Evolutionary conservation across 208 protist genomes (phyloP).

Genomic region (Trypanosoma rangeli): DNA sequence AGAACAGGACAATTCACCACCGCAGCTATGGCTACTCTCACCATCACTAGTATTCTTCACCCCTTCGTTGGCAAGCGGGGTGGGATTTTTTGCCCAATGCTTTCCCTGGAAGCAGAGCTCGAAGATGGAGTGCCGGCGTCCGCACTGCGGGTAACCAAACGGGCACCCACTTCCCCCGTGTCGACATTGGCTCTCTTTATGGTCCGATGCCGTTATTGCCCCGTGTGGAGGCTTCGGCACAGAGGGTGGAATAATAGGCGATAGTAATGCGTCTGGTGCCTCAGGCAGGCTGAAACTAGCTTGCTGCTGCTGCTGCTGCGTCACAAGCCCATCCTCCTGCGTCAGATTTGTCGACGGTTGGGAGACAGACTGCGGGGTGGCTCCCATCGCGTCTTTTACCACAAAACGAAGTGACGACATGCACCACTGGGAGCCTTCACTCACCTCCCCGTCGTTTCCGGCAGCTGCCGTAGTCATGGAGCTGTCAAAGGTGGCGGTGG

Average conservation of each 20-base stretch:
- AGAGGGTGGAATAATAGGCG: not conserved
- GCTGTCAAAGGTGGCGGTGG: not conserved
- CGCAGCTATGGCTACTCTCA: not conserved
- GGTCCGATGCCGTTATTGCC: not conserved
- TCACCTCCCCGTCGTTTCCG: not conserved
- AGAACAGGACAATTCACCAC: not conserved
- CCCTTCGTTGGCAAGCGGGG: not conserved
- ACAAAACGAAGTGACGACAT: not conserved
- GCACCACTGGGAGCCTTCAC: not conserved
- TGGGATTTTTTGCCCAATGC: constrained; percentile 35
- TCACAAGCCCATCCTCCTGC: not conserved
- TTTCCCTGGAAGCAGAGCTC: constrained; percentile 55
- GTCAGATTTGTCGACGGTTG: not conserved
- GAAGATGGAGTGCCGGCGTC: constrained; percentile 60
- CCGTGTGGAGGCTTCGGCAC: not conserved
- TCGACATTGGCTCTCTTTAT: not conserved
- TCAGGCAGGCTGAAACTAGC: not conserved
- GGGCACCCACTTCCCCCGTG: constrained; percentile 27
- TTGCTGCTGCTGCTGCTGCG: not conserved
- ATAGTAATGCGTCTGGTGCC: not conserved
- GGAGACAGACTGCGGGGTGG: not conserved
- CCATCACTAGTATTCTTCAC: not conserved
- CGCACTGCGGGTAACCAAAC: constrained; percentile 61
- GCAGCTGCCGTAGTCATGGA: not conserved
- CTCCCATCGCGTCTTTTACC: not conserved